Conservation (phyloP, 2,329 filamentous ascomycete genomes). For the Ophiostoma ulmi region DNA sequence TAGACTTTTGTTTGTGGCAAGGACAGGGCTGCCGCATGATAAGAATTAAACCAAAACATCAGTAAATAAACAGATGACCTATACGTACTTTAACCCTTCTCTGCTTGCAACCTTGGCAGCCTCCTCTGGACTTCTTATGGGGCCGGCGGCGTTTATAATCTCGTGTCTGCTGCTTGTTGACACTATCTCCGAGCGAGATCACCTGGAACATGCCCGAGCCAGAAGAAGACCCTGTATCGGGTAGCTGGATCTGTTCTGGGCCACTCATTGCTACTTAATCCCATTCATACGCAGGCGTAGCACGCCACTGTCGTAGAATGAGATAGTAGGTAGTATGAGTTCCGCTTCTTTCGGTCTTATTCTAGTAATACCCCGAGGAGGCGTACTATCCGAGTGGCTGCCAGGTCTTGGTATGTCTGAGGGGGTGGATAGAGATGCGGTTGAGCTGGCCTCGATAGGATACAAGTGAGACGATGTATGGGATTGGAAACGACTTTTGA, state of each 20-base stretch:
- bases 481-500: background rate
- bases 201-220: constrained; percentile 29
- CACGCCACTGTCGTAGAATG: background rate
- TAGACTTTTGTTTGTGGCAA: background rate
- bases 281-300: background rate
- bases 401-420: no score
- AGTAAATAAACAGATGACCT: background rate
- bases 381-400: no score
- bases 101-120: constrained; percentile 29
- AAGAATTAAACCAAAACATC: background rate
- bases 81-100: constrained; percentile 29
- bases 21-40: background rate
- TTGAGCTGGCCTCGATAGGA: background rate
- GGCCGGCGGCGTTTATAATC: constrained; percentile 29
- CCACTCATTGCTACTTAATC: constrained; percentile 22
- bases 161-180: constrained; percentile 27
- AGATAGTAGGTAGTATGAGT: no score
- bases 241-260: constrained; percentile 17
- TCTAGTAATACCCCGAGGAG: no score
- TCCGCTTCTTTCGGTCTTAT: no score
- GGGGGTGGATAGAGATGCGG: no score
- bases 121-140: constrained; percentile 29
- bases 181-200: constrained; percentile 24
- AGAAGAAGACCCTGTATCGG: constrained; percentile 14
- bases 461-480: background rate